These are phyloP conservation scores for Mortierella sp. DNA, from an alignment of 371 early-diverging fungal genomes.

Conservation along the genomic window DNA sequence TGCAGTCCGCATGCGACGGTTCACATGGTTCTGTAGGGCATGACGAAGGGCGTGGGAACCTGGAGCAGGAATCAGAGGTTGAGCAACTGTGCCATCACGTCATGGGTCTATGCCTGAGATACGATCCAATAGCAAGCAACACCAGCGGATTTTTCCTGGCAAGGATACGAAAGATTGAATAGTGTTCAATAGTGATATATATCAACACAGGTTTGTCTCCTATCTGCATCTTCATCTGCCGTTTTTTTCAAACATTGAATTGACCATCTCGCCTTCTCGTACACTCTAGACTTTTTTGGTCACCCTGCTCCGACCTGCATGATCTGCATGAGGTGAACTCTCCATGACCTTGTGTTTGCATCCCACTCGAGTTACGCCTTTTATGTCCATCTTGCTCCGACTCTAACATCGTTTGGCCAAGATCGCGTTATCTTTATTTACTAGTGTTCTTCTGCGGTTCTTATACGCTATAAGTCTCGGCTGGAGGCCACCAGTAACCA, in stretches of 20 bases:
- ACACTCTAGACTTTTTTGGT: too few species aligned
- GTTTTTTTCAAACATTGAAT: not conserved
- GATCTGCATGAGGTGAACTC: too few species aligned
- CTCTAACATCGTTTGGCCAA: too few species aligned
- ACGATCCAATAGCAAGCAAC: conserved; percentile 70
- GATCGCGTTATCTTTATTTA: not conserved
- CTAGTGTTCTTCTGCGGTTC: not conserved
- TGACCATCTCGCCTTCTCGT: too few species aligned
- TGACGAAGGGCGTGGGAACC: conserved; percentile 15
- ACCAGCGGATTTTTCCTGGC: conserved; percentile 85
- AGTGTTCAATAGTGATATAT: not conserved
- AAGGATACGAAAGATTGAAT: conserved; percentile 66
- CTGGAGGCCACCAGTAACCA: not conserved
- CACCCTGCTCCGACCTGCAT: too few species aligned
- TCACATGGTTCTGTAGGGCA: not conserved
- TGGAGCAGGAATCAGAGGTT: conserved; percentile 35
- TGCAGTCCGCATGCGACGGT: not conserved
- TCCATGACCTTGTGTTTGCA: too few species aligned
- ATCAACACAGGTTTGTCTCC: too few species aligned
- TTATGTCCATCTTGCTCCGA: too few species aligned
- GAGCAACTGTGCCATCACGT: conserved; percentile 29
- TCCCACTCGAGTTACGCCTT: too few species aligned
- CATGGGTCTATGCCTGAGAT: conserved; percentile 59
- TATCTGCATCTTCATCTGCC: too few species aligned
- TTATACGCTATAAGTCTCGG: conserved; percentile 20